phyloP scores from a whole-genome alignment of 768 basidiomycete species.

The Obba rivulosa region DNA sequence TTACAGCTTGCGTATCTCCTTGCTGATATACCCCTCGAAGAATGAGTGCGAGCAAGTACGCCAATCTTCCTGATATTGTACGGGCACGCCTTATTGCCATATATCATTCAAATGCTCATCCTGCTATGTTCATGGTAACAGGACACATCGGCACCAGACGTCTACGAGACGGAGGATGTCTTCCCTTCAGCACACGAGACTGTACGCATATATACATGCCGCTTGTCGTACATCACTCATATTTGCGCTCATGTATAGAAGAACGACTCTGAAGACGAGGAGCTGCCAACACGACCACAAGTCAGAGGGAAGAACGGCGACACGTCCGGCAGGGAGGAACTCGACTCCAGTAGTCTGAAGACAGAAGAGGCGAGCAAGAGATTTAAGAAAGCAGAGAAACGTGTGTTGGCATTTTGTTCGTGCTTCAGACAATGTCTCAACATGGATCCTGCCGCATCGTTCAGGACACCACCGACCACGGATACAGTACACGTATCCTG shows the following conservation, averaged over 20 bases:
- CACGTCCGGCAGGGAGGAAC: slow-evolving; percentile 48
- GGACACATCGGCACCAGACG: slow-evolving; percentile 81
- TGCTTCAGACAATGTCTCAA: background rate
- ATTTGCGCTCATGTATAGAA: slow-evolving; percentile 32
- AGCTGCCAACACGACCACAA: slow-evolving; percentile 38
- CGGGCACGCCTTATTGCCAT: background rate
- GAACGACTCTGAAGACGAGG: slow-evolving; percentile 66
- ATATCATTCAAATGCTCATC: background rate
- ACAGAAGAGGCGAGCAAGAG: slow-evolving; percentile 62
- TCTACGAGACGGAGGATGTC: slow-evolving; percentile 88
- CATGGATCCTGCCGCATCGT: background rate
- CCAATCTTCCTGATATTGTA: slow-evolving; percentile 89
- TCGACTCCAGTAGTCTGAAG: slow-evolving; percentile 63
- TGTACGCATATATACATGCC: slow-evolving; percentile 32
- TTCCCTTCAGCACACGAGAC: slow-evolving; percentile 47
- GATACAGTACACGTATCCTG: slow-evolving; percentile 64
- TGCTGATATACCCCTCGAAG: too few species aligned
- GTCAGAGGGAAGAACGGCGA: slow-evolving; percentile 36
- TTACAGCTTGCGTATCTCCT: too few species aligned
- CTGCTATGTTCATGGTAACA: slow-evolving; percentile 24
- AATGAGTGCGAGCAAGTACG: slow-evolving; percentile 62
- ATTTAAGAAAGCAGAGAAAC: slow-evolving; percentile 69
- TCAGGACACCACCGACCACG: slow-evolving; percentile 43
- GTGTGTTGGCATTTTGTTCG: slow-evolving; percentile 8
- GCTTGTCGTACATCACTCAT: background rate